Evolutionary conservation across 257 asterid genomes (phyloP), one percentile per base, ranked within the genome.

Genomic region (Ehretia macrophylla): DNA sequence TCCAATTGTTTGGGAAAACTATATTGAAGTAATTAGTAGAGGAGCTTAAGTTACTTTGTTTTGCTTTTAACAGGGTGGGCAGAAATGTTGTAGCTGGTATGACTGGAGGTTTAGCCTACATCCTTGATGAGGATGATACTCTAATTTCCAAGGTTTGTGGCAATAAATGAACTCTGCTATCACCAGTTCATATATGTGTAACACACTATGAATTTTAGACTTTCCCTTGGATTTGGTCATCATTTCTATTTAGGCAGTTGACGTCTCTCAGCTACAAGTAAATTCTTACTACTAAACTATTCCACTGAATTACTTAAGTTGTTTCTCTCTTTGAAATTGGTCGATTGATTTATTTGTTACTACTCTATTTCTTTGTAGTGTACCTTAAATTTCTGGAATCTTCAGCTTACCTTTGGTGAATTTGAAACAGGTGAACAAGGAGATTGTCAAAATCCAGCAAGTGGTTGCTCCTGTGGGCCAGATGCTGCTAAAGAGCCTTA

Each of bases 51-150:
- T 23, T 38, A 37, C 18, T 61, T 56, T 49, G 44, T 54, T 57
- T 50, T 72, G 58, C 50, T 63, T 53, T 48, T n/a, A 44, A 64
- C 72, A 88, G 97, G 82, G 97, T 89, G 59, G 99, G 99, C n/a
- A 80, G 99, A 75, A 92, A 92, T 54, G 97, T 92, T 32, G 99
- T 96, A 1, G 99, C 99, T 18, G 99, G 98, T 68, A 92, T 92
- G 98, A 92, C 97, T 9, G 98, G 97, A 63, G 99, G 99, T 56
- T 62, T 92, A 72, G 94, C 96, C 18, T 92, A 92, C 74, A 72
- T 92, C 51, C 95, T 92, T 39, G 99, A 92, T 51, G 99, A 92
- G 67, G 97, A 92, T 35, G 97, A 84, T 59, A 92, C 97, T 38
- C 81, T 92, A 63, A 74, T 88, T 65, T 95, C 95, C 51, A 92